Evolutionary conservation across 352 stramenopile species (phyloP).

Genomic region (Stramenopiles sp.): DNA sequence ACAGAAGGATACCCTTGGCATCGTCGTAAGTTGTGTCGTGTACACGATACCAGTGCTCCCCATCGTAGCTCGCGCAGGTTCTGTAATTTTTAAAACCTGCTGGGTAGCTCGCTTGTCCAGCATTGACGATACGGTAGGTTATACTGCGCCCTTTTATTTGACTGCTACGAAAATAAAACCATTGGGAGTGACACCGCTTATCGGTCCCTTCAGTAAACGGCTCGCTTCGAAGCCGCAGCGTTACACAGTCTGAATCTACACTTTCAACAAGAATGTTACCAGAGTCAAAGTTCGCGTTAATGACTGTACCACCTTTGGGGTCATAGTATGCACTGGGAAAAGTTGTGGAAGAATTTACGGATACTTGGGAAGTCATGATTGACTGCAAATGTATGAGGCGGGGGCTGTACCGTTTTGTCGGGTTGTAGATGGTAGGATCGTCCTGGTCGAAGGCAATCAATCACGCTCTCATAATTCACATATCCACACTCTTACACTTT

Average conservation of each 20-base stretch:
- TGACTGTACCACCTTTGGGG: not conserved
- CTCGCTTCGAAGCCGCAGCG: not conserved
- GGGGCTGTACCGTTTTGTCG: no score
- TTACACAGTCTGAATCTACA: not conserved
- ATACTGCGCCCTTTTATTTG: conserved; percentile 4
- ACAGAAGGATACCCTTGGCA: conserved; percentile 21
- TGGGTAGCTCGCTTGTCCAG: not conserved
- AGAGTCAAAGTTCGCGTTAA: conserved; percentile 11
- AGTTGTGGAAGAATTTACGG: not conserved
- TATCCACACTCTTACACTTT: no score
- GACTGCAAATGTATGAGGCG: no score
- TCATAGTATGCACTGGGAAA: not conserved
- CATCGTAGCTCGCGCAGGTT: not conserved
- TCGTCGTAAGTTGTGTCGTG: not conserved
- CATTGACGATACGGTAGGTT: not conserved
- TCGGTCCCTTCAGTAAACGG: conserved; percentile 11
- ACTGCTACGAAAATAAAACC: conserved; percentile 12
- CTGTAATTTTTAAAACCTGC: conserved; percentile 3
- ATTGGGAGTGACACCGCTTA: not conserved
- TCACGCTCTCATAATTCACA: no score
- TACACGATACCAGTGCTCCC: not conserved
- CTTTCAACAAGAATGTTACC: not conserved
- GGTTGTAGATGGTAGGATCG: no score
- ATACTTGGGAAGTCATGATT: no score
- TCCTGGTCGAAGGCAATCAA: no score